Evolutionary conservation across 192 early-diverging fungal species (phyloP), one percentile per base, ranked within the genome.

Genomic region (Radiomyces spectabilis): DNA sequence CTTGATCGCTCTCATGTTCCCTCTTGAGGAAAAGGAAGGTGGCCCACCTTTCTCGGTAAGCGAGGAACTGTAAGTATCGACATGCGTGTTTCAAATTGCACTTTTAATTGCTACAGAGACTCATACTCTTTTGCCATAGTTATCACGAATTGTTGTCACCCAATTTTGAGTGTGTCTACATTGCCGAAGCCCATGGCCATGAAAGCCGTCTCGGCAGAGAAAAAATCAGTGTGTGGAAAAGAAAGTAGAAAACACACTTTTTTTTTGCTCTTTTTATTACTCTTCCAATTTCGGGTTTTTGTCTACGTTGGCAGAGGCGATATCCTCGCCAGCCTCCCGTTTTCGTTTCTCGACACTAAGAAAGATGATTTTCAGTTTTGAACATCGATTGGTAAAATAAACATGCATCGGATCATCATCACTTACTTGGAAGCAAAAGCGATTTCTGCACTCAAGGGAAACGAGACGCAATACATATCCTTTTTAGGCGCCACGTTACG

Each of bases 401-500:
- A n/a, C n/a, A n/a, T n/a, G n/a, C n/a, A n/a, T n/a, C n/a, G n/a
- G n/a, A n/a, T n/a, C n/a, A n/a, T n/a, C n/a, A n/a, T n/a, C n/a
- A n/a, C n/a, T n/a, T n/a, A n/a, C n/a, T n/a, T n/a, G n/a, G n/a
- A n/a, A n/a, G 65, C 57, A 72, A 77, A 97, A 3, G 92, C 92
- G 18, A 97, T 83, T 41, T 75, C 83, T 15, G 75, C 65, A 15
- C 88, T 87, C 42, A 99, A 65, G 9, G 65, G 66, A 59, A 99
- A 89, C 10, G 88, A 88, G 37, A 97, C 70, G 59, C 97, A 99
- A 57, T 91, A 84, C 97, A 99, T 99, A 25, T 99, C 93, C 76
- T 99, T 99, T 44, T 92, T 94, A 2, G 97, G 97, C 1, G 97
- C 94, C 2, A 99, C 97, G 41, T 88, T 87, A 21, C 97, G 85